phyloP scores from a whole-genome alignment of 208 protist genomes.

The Leishmania major region DNA sequence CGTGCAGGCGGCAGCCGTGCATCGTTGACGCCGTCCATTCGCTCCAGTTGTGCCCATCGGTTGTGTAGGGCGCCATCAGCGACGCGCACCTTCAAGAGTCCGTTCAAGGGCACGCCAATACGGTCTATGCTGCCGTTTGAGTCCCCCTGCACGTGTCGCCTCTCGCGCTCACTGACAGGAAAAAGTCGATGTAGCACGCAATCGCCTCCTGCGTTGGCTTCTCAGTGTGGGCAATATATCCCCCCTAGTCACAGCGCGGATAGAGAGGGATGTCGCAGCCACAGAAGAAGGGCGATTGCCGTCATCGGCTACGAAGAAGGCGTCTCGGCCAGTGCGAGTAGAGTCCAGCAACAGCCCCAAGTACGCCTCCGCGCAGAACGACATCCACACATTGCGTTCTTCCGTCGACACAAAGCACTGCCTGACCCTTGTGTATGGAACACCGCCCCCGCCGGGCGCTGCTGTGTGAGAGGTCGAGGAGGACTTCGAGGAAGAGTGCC shows the following conservation, averaged over 20 bases:
- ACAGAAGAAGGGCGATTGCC: background rate
- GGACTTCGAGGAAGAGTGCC: background rate
- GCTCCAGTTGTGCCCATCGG: background rate
- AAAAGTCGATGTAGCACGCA: conserved; percentile 62
- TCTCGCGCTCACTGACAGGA: conserved; percentile 38
- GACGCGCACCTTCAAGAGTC: conserved; percentile 16
- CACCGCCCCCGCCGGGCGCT: background rate
- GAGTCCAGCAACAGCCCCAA: conserved; percentile 54
- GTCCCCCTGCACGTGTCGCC: conserved; percentile 7
- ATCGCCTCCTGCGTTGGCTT: conserved; percentile 34
- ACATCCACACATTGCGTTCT: conserved; percentile 52
- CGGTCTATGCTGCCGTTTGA: background rate
- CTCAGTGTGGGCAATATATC: conserved; percentile 5
- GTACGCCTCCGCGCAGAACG: conserved; percentile 50
- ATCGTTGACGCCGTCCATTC: conserved; percentile 1
- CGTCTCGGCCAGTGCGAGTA: conserved; percentile 45
- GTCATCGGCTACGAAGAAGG: conserved; percentile 13
- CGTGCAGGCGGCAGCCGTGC: background rate
- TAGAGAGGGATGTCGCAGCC: background rate
- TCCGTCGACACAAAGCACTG: conserved; percentile 50
- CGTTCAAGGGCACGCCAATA: conserved; percentile 10
- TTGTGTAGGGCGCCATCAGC: conserved; percentile 14
- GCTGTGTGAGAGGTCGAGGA: background rate
- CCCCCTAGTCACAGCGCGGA: background rate
- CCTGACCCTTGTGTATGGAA: conserved; percentile 38